Evolutionary conservation across 305 asterid genomes (phyloP).

Genomic region (Solanum hybrid): DNA sequence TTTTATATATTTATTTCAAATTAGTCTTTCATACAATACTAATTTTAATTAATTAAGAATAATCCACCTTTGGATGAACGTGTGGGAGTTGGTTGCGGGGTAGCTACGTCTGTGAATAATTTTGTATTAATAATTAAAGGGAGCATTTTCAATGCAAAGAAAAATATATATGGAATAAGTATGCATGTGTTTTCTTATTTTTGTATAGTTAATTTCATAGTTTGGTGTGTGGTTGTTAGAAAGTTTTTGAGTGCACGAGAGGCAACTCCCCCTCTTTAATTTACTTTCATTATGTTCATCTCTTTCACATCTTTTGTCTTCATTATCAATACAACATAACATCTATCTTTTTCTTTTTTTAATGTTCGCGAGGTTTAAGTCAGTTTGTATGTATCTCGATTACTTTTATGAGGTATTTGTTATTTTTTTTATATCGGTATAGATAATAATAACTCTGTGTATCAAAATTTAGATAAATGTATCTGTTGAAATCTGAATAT

Average conservation of each 20-base stretch:
- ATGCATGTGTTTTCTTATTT: background rate
- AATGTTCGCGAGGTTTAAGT: no score
- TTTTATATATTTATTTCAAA: no score
- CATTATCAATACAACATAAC: background rate
- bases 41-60: no score
- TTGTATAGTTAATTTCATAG: background rate
- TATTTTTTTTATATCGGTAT: background rate
- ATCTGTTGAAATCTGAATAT: background rate
- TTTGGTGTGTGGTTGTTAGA: conserved; percentile 14
- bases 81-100: conserved; percentile 23
- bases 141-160: conserved; percentile 15
- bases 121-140: background rate
- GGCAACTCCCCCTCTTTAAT: conserved; percentile 14
- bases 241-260: conserved; percentile 32
- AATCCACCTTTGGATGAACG: background rate
- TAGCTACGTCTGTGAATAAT: conserved; percentile 25
- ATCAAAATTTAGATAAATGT: background rate
- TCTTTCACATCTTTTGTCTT: background rate
- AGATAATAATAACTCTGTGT: background rate
- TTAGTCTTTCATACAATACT: background rate
- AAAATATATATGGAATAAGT: background rate
- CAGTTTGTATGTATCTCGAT: accelerated
- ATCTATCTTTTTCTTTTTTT: background rate
- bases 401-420: background rate
- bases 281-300: background rate